Percentiles rank a stretch among this genome's conserved stretches.
Evolutionary conservation across 2,329 filamentous ascomycete genomes (phyloP).

Genomic region (Beauveria bassiana): DNA sequence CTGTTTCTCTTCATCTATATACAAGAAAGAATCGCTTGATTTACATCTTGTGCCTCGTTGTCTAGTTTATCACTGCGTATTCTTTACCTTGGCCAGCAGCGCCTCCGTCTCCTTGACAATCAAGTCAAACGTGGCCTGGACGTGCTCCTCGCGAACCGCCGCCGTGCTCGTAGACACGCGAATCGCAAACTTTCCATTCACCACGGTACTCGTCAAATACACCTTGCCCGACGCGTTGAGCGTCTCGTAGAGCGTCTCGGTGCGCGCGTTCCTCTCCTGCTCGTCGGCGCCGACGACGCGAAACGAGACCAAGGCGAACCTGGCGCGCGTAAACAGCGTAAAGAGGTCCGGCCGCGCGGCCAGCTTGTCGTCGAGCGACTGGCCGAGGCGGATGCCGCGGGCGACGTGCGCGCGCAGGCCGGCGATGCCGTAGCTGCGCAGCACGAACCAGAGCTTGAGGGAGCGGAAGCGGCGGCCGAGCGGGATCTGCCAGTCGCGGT

Average conservation of each 20-base stretch:
- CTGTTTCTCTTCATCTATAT: neutral
- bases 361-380: conserved; percentile 59
- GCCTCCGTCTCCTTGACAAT: conserved; percentile 55
- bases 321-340: conserved; percentile 62
- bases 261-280: conserved; percentile 57
- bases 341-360: conserved; percentile 60
- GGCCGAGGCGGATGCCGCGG: conserved; percentile 60
- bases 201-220: conserved; percentile 71
- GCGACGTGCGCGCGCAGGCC: conserved; percentile 69
- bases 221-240: conserved; percentile 70
- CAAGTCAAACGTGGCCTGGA: conserved; percentile 66
- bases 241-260: conserved; percentile 66
- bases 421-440: conserved; percentile 70
- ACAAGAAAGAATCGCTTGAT: neutral
- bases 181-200: conserved; percentile 69
- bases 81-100: conserved; percentile 5
- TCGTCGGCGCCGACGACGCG: conserved; percentile 42
- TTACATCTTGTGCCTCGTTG: neutral
- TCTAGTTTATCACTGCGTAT: neutral
- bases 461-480: conserved; percentile 81
- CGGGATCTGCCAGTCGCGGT: conserved; percentile 95
- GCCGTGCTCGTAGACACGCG: conserved; percentile 69
- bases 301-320: conserved; percentile 74
- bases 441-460: conserved; percentile 92
- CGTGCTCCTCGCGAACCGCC: conserved; percentile 60